phyloP scores from a whole-genome alignment of 1,284 basidiomycete species.

The Malassezia caprae region DNA sequence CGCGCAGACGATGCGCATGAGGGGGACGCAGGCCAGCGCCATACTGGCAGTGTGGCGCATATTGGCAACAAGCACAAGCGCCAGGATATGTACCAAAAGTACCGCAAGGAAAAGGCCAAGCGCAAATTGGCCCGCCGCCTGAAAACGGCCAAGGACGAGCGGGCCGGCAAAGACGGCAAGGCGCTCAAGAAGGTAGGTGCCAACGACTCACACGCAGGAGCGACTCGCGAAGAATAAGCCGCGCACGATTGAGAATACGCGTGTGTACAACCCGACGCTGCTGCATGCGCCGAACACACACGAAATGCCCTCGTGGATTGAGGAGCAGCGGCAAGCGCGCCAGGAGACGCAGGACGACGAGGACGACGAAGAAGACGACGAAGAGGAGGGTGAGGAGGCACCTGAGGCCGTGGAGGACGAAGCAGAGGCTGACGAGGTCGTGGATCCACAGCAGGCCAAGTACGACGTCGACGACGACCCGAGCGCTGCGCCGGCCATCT shows the following conservation, averaged over 20 bases:
- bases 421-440: slow-evolving; percentile 14
- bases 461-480: slow-evolving; percentile 34
- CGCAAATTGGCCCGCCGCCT: slow-evolving; percentile 70
- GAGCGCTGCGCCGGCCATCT: slow-evolving; percentile 32
- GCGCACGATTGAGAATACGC: slow-evolving; percentile 81
- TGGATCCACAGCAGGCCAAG: slow-evolving; percentile 21
- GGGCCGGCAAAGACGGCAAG: slow-evolving; percentile 59
- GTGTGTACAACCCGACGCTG: slow-evolving; percentile 76
- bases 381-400: slow-evolving; percentile 22
- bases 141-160: slow-evolving; percentile 51
- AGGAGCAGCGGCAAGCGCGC: slow-evolving; percentile 1
- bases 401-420: slow-evolving; percentile 16
- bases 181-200: slow-evolving; percentile 58
- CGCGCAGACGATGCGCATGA: background rate
- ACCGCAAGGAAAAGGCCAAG: slow-evolving; percentile 68
- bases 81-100: slow-evolving; percentile 53
- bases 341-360: background rate
- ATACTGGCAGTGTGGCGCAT: slow-evolving; percentile 32
- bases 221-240: slow-evolving; percentile 74
- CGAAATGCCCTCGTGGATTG: slow-evolving; percentile 50
- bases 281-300: slow-evolving; percentile 45
- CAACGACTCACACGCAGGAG: slow-evolving; percentile 53
- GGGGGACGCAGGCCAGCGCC: background rate
- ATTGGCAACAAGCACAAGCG: slow-evolving; percentile 49
- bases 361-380: slow-evolving; percentile 12